phyloP scores from a whole-genome alignment of 2,329 filamentous ascomycete genomes.

The Paradendryphiella salina region DNA sequence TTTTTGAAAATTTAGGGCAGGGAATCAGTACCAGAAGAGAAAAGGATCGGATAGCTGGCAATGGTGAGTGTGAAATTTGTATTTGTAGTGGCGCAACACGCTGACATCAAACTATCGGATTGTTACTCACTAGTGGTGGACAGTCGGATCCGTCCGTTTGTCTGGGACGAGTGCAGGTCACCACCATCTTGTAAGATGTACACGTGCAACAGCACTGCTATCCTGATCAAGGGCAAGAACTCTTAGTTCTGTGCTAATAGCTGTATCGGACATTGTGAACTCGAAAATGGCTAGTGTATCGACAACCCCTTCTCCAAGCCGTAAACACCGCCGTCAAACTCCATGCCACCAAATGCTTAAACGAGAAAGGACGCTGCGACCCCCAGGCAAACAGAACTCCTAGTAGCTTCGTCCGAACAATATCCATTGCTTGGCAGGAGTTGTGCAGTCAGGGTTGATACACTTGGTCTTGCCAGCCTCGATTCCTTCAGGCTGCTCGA shows the following conservation, averaged over 20 bases:
- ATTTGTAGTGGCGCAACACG: neutral
- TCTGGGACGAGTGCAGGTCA: neutral
- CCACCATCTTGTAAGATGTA: neutral
- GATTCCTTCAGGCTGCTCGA: constrained; percentile 82
- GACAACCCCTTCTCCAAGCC: constrained; percentile 16
- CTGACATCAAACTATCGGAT: neutral
- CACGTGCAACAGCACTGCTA: neutral
- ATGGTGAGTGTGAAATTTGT: neutral
- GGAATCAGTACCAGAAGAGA: no score
- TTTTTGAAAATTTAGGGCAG: no score
- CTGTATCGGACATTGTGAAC: constrained; percentile 10
- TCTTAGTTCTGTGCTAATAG: constrained; percentile 3
- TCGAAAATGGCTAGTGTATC: constrained; percentile 5
- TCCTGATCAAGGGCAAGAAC: neutral
- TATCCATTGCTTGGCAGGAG: constrained; percentile 79
- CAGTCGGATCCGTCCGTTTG: neutral
- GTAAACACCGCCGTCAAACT: constrained; percentile 23
- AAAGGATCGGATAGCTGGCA: neutral
- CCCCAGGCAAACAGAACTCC: neutral
- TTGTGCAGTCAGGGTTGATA: constrained; percentile 81
- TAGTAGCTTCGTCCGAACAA: constrained; percentile 73
- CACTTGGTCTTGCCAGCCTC: constrained; percentile 85
- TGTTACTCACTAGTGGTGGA: neutral
- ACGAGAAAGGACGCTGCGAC: constrained; percentile 8
- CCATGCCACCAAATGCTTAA: constrained; percentile 28